A percentile compares a stretch with the other conserved stretches of the same genome.
Conservation (phyloP, 495 filamentous ascomycete species). For the Cercophora newfieldiana region DNA sequence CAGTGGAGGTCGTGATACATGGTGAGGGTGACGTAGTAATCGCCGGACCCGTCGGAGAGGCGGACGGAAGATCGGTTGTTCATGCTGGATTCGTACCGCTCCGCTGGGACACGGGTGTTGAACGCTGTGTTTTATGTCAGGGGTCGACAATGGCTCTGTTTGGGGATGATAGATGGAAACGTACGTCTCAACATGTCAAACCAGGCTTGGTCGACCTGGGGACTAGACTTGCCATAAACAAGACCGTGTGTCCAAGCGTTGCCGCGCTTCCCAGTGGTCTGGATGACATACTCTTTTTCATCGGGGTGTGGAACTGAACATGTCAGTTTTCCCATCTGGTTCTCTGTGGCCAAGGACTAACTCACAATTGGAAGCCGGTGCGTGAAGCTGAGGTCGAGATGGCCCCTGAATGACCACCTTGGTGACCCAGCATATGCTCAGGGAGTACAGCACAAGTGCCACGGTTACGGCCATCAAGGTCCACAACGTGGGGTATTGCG, state of each 20-base stretch:
- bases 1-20: constrained; percentile 20
- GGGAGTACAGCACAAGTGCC: not conserved
- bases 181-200: constrained; percentile 16
- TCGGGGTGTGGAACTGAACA: constrained; percentile 15
- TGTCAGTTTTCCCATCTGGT: not conserved
- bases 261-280: constrained; percentile 1
- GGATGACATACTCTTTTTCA: constrained; percentile 13
- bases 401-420: not conserved
- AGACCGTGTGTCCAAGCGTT: constrained; percentile 5
- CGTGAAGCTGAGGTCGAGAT: not conserved
- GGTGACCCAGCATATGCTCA: not conserved
- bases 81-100: constrained; percentile 9
- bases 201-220: constrained; percentile 17
- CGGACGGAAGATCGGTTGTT: constrained; percentile 5
- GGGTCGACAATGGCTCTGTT: not conserved
- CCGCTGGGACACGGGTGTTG: constrained; percentile 18
- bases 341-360: not conserved
- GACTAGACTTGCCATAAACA: constrained; percentile 10
- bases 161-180: not conserved
- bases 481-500: not conserved
- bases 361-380: not conserved
- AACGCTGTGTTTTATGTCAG: constrained; percentile 7
- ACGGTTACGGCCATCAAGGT: not conserved
- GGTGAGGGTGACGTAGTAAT: constrained; percentile 22
- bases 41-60: constrained; percentile 2